Conservation (phyloP, 495 filamentous ascomycete genomes). For the Neurospora hispaniola region DNA sequence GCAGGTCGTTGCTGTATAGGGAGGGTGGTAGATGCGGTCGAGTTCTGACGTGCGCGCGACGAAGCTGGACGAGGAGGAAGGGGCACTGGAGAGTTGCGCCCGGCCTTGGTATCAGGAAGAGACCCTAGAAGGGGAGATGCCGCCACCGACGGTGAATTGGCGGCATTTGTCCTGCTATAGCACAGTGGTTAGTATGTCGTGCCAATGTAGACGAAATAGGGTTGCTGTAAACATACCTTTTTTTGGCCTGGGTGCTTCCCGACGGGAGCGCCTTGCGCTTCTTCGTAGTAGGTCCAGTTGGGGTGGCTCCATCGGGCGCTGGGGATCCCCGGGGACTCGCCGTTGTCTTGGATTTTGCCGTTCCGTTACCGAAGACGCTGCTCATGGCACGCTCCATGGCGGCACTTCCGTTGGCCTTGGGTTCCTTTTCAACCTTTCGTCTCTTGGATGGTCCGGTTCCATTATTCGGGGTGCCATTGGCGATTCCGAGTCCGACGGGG, state of each 20-base stretch:
- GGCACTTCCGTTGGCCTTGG: slow-evolving; percentile 37
- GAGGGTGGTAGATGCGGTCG: slow-evolving; percentile 44
- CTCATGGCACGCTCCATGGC: slow-evolving; percentile 65
- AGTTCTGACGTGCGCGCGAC: slow-evolving; percentile 59
- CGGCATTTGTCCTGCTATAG: slow-evolving; percentile 25
- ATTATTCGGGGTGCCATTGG: slow-evolving; percentile 28
- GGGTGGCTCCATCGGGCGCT: slow-evolving; percentile 36
- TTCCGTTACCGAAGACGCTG: slow-evolving; percentile 39
- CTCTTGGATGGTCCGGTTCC: slow-evolving; percentile 53
- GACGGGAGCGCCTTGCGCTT: slow-evolving; percentile 64
- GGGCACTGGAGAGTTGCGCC: slow-evolving; percentile 31
- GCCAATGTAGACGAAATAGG: not conserved
- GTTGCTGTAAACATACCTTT: slow-evolving; percentile 46
- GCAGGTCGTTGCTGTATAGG: slow-evolving; percentile 44
- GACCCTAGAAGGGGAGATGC: slow-evolving; percentile 61
- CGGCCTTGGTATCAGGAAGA: slow-evolving; percentile 39
- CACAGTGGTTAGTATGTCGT: not conserved
- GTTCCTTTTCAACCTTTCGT: slow-evolving; percentile 63
- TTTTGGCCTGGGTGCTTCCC: slow-evolving; percentile 51
- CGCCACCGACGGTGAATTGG: slow-evolving; percentile 55
- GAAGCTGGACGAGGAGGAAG: slow-evolving; percentile 45
- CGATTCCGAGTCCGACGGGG: slow-evolving; percentile 46
- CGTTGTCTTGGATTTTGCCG: slow-evolving; percentile 38
- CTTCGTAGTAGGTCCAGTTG: slow-evolving; percentile 19
- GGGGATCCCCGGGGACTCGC: slow-evolving; percentile 54